phyloP scores from a whole-genome alignment of 176 grass and related monocot species.

The Sorghum bicolor region DNA sequence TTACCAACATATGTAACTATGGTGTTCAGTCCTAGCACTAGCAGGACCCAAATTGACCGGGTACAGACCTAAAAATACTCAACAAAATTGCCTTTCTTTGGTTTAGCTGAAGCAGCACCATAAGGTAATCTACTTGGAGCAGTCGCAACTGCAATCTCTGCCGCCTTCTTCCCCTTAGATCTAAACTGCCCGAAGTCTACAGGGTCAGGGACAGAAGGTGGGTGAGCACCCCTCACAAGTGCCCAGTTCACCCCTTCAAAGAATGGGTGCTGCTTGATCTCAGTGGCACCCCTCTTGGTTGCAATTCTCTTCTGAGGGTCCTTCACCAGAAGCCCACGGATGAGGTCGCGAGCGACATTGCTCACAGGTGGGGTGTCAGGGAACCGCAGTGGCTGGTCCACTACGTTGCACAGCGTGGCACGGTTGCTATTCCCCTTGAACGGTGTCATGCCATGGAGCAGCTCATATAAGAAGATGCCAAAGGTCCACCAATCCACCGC shows the following conservation, averaged over 20 bases:
- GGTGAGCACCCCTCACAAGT: conserved; percentile 50
- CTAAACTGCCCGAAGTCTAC: conserved; percentile 58
- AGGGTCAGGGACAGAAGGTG: conserved; percentile 55
- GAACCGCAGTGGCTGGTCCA: conserved; percentile 61
- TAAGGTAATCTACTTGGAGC: conserved; percentile 4
- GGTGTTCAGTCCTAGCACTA: conserved; percentile 7
- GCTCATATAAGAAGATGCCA: conserved; percentile 67
- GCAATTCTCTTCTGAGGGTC: conserved; percentile 64
- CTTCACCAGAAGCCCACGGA: conserved; percentile 60
- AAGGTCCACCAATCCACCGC: conserved; percentile 80
- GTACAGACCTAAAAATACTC: conserved; percentile 50
- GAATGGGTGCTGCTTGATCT: conserved; percentile 75
- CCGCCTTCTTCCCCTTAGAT: conserved; percentile 43
- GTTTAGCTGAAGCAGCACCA: conserved; percentile 15
- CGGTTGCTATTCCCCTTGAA: conserved; percentile 61
- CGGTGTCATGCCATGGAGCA: conserved; percentile 59
- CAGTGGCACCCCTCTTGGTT: conserved; percentile 47
- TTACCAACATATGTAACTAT: conserved; percentile 16
- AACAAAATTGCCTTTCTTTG: conserved; percentile 39
- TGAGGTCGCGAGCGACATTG: conserved; percentile 49
- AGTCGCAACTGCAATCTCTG: not conserved
- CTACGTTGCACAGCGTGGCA: conserved; percentile 57
- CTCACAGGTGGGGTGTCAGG: conserved; percentile 49
- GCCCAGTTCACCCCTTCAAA: conserved; percentile 80
- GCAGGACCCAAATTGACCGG: not conserved